These are phyloP conservation scores for Trichoderma parareesei DNA, from an alignment of 495 filamentous ascomycete genomes.

Conservation along the genomic window DNA sequence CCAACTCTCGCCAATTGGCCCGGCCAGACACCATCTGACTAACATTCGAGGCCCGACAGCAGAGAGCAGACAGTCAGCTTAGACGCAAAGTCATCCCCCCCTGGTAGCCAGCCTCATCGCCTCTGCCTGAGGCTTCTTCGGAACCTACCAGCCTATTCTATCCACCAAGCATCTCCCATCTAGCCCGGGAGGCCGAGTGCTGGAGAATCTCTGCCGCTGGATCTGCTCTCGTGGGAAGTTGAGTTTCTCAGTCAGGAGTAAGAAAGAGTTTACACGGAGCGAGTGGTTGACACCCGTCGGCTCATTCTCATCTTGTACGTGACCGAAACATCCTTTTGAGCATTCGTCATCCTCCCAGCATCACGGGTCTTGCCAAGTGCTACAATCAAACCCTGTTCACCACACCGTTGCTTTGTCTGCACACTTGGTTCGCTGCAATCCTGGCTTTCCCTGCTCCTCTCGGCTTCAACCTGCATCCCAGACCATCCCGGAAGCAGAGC, in stretches of 20 bases:
- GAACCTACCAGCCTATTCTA: conserved; percentile 1
- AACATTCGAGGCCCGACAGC: background rate
- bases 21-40: background rate
- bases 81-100: background rate
- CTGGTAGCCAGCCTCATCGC: background rate
- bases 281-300: background rate
- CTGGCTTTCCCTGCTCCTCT: conserved; percentile 5
- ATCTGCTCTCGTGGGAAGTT: background rate
- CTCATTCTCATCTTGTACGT: background rate
- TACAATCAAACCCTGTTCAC: background rate
- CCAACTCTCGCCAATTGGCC: conserved; percentile 1
- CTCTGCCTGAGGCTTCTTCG: background rate
- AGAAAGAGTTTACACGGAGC: background rate
- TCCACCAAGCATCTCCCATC: background rate
- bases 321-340: background rate
- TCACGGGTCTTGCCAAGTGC: background rate
- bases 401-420: background rate
- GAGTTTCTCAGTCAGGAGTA: background rate
- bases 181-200: background rate
- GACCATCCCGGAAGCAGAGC: conserved; percentile 6
- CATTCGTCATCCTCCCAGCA: background rate
- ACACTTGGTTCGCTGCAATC: background rate
- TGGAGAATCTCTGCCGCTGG: background rate
- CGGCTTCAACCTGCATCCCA: background rate
- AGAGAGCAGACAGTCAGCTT: background rate